Base-by-base conservation (phyloP, 1,284 basidiomycete species). In the Moesziomyces sp. region DNA sequence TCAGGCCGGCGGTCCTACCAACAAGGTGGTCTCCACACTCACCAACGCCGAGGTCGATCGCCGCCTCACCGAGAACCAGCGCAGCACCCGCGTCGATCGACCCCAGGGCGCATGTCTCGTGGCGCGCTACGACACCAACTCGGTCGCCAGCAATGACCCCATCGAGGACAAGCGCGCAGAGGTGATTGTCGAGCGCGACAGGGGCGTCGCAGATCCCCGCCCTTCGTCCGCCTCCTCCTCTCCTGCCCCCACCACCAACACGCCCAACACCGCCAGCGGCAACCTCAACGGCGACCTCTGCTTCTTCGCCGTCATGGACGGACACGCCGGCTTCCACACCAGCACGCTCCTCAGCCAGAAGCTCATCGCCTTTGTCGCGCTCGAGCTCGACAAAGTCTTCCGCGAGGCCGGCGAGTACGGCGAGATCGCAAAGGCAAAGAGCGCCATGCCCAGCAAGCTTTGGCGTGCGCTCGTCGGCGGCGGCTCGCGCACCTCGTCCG, bases 251-350 rank as follows among this genome's bases (percentile, higher is more conserved):
- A 28, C 51, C 10, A 49, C 52, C 7, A 60, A 55, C 5, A 59
- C 59, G 2, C 52, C 62, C 38, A 60, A 60, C 50, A 70, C 60
- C 24, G 67, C 58, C 40, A 40, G 47, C n/a, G 51, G 44, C 40
- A 68, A 45, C 26, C 63, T 69, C 6, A 77, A 74, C 40, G 78
- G 78, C 10, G 78, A 80, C 50, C 66, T 80, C 23, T 80, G 78
- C 51, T 91, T 96, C 84, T 94, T 93, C 78, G 87, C 92, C 1
- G 90, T 97, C 28, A 91, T 95, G 89, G 97, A 99, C 81, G 97
- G 97, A 2, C 97, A 99, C 83, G 88, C 90, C 1, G 97, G 94
- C 1, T 88, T 81, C 71, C 88, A 93, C 59, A 99, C 97, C 1
- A 94, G 93, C 5, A 88, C 90, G 60, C 87, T 97, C 30, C 90